Percentiles rank a stretch among this genome's conserved stretches.
Conservation (phyloP, 2,329 filamentous ascomycete species). For the Alternaria brassicae region DNA sequence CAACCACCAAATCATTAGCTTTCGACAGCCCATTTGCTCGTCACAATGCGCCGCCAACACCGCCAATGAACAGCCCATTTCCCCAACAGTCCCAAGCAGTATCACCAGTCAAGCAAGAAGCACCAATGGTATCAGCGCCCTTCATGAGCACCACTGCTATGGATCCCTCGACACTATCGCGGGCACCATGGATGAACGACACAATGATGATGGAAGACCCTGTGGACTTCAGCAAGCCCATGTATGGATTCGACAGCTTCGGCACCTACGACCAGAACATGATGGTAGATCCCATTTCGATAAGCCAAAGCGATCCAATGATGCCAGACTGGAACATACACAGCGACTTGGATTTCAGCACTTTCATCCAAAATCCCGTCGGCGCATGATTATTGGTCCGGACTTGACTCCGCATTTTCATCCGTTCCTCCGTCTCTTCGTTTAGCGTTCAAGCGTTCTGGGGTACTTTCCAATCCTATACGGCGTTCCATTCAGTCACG, state of each 20-base stretch:
- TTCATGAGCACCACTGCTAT: slow-evolving; percentile 41
- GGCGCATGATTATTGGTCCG: slow-evolving; percentile 38
- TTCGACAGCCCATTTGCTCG: slow-evolving; percentile 43
- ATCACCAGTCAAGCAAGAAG: slow-evolving; percentile 42
- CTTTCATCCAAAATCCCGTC: slow-evolving; percentile 47
- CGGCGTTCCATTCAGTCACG: slow-evolving; percentile 28
- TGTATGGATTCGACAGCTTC: slow-evolving; percentile 44
- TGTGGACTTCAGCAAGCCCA: slow-evolving; percentile 46
- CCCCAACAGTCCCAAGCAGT: slow-evolving; percentile 44
- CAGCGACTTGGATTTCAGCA: slow-evolving; percentile 48
- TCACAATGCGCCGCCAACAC: slow-evolving; percentile 47
- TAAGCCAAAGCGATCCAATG: slow-evolving; percentile 41
- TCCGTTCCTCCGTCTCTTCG: slow-evolving; percentile 29
- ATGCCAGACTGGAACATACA: slow-evolving; percentile 47
- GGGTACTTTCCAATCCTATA: slow-evolving; percentile 26
- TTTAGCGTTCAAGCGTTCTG: slow-evolving; percentile 48
- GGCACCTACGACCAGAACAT: slow-evolving; percentile 42
- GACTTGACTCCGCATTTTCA: slow-evolving; percentile 25
- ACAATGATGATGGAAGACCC: slow-evolving; percentile 49
- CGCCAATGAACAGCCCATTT: slow-evolving; percentile 50
- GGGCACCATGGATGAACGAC: slow-evolving; percentile 41
- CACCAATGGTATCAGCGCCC: slow-evolving; percentile 37
- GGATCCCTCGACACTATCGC: slow-evolving; percentile 41
- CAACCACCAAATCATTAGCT: slow-evolving; percentile 42
- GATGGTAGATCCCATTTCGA: slow-evolving; percentile 44